A percentile compares a stretch with the other conserved stretches of the same genome.
Evolutionary conservation across 345 rosid genomes (phyloP).

Genomic region (Adansonia digitata): DNA sequence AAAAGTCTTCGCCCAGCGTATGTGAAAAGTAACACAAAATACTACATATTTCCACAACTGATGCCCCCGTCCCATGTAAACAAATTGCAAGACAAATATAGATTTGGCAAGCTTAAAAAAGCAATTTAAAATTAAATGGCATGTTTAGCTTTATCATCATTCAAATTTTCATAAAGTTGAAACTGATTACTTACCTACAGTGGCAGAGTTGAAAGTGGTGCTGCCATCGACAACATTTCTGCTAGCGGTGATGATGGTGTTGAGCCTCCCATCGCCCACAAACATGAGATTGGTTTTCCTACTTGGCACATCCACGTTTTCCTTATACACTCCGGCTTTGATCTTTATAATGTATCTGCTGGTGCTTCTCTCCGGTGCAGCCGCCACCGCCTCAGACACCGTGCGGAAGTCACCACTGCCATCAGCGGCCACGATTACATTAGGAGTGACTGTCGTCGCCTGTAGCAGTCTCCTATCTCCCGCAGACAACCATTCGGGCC

Average conservation of each 20-base stretch:
- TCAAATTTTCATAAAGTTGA: background rate
- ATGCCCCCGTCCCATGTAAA: background rate
- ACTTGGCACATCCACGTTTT: constrained; percentile 69
- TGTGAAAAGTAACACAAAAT: background rate
- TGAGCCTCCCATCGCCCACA: constrained; percentile 76
- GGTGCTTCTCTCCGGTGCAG: constrained; percentile 60
- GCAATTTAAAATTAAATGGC: background rate
- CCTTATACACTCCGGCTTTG: constrained; percentile 75
- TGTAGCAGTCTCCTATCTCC: constrained; percentile 75
- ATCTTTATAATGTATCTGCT: constrained; percentile 62
- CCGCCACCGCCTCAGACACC: constrained; percentile 61
- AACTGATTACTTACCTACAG: constrained; percentile 54
- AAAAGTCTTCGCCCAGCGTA: too few species aligned
- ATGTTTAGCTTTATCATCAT: background rate
- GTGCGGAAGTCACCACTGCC: constrained; percentile 70
- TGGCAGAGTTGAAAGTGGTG: constrained; percentile 85
- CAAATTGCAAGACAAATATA: background rate
- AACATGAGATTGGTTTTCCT: constrained; percentile 65
- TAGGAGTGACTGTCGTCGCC: constrained; percentile 44
- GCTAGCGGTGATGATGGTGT: constrained; percentile 67
- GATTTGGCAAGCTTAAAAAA: background rate
- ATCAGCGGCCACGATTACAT: constrained; percentile 75
- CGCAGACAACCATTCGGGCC: constrained; percentile 80
- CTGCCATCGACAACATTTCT: constrained; percentile 80
- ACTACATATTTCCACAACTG: too few species aligned